phyloP scores from a whole-genome alignment of 2,329 filamentous ascomycete species.

The Diaporthe batatas region DNA sequence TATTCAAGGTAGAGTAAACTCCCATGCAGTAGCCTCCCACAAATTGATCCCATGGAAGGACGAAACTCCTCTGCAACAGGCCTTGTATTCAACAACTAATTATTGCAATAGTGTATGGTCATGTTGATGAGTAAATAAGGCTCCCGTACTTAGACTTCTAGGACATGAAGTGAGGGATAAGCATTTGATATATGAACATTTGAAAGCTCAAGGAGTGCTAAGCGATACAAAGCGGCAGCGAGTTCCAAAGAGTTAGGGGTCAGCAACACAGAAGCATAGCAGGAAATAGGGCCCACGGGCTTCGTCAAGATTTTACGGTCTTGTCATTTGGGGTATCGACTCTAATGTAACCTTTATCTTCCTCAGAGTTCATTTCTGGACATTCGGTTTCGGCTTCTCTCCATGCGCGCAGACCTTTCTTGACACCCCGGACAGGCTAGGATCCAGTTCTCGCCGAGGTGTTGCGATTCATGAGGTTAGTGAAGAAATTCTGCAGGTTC shows the following conservation, averaged over 20 bases:
- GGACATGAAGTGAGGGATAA: background rate
- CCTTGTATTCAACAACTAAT: background rate
- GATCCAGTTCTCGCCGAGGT: slow-evolving; percentile 45
- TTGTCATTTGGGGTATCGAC: slow-evolving; percentile 37
- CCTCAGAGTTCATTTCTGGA: background rate
- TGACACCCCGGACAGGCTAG: slow-evolving; percentile 5
- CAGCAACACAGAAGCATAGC: background rate
- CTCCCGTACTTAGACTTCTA: background rate
- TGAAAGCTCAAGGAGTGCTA: background rate
- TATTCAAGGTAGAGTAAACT: background rate
- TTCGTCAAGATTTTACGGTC: slow-evolving; percentile 14
- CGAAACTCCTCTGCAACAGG: too few species aligned
- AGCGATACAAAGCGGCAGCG: background rate
- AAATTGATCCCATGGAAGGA: too few species aligned
- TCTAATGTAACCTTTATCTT: slow-evolving; percentile 28
- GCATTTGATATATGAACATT: background rate
- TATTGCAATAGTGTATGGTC: background rate
- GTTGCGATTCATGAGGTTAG: slow-evolving; percentile 70
- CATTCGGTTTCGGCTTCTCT: background rate
- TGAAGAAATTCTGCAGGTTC: slow-evolving; percentile 71
- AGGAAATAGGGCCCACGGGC: background rate
- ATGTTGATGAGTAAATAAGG: background rate
- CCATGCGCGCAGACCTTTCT: background rate
- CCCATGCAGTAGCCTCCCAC: background rate
- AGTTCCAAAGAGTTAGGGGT: background rate